Conservation (phyloP, 371 early-diverging fungal genomes). For the Conidiobolus incongruus region DNA sequence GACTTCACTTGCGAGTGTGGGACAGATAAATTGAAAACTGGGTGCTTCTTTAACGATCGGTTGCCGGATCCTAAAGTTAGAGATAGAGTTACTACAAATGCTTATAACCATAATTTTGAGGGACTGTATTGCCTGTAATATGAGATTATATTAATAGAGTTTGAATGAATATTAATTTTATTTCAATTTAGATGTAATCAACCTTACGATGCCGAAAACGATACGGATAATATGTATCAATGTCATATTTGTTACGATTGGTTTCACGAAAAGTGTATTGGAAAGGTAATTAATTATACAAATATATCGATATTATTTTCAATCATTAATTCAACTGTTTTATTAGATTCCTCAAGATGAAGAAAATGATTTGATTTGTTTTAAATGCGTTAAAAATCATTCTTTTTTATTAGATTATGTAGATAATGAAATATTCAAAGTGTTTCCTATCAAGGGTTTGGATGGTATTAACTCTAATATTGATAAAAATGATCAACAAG, state of each 20-base stretch:
- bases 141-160: neutral
- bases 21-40: slow-evolving; percentile 15
- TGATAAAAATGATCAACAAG: neutral
- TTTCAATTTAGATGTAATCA: slow-evolving; percentile 25
- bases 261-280: slow-evolving; percentile 69
- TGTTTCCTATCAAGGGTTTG: neutral
- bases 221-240: slow-evolving; percentile 57
- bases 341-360: slow-evolving; percentile 13
- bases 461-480: neutral
- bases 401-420: slow-evolving; percentile 23
- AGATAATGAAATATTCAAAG: slow-evolving; percentile 16
- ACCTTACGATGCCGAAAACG: slow-evolving; percentile 43
- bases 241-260: slow-evolving; percentile 70
- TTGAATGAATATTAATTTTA: neutral
- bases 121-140: slow-evolving; percentile 59
- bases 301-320: neutral
- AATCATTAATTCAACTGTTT: neutral
- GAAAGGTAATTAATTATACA: slow-evolving; percentile 16
- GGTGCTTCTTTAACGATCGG: slow-evolving; percentile 14
- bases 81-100: slow-evolving; percentile 16
- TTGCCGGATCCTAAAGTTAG: slow-evolving; percentile 2
- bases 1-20: slow-evolving; percentile 78
- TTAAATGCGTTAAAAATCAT: slow-evolving; percentile 34
- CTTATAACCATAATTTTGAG: slow-evolving; percentile 54
- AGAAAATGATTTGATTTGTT: slow-evolving; percentile 60